A percentile compares a stretch with the other conserved stretches of the same genome.
These are phyloP conservation scores for Pseudogymnoascus sp. DNA, from an alignment of 2,329 filamentous ascomycete genomes.

Conservation along the genomic window DNA sequence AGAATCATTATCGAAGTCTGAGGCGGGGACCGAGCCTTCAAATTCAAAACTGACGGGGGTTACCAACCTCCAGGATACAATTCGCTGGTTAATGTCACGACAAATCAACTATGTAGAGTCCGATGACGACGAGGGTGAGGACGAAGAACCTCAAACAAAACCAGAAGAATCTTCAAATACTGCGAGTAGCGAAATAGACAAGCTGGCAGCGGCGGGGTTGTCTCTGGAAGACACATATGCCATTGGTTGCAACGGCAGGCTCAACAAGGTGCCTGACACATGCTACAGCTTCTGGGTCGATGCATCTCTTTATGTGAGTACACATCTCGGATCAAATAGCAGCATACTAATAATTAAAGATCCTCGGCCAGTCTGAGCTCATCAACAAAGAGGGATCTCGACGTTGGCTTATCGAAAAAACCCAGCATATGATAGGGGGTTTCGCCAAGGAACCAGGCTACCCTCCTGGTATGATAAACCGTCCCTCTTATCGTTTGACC, in stretches of 20 bases:
- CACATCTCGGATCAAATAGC: conserved; percentile 21
- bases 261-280: conserved; percentile 87
- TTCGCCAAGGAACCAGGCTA: conserved; percentile 67
- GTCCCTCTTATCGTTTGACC: neutral
- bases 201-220: conserved; percentile 10
- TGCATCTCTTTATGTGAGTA: conserved; percentile 48
- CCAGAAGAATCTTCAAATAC: conserved; percentile 33
- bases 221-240: conserved; percentile 24
- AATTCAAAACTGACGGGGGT: conserved; percentile 27
- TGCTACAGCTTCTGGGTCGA: conserved; percentile 94
- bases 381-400: conserved; percentile 55
- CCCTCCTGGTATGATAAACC: conserved; percentile 49
- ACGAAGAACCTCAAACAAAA: conserved; percentile 32
- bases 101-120: conserved; percentile 54
- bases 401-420: conserved; percentile 76
- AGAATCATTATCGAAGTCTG: conserved; percentile 14
- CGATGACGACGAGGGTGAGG: conserved; percentile 36
- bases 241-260: conserved; percentile 82
- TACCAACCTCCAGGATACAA: conserved; percentile 29
- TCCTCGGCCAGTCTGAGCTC: conserved; percentile 51
- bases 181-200: neutral
- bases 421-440: conserved; percentile 77
- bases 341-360: conserved; percentile 32
- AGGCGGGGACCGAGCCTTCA: conserved; percentile 11
- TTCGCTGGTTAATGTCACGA: conserved; percentile 54